phyloP scores from a whole-genome alignment of 139 green algal species.

The Micromonas pusilla region DNA sequence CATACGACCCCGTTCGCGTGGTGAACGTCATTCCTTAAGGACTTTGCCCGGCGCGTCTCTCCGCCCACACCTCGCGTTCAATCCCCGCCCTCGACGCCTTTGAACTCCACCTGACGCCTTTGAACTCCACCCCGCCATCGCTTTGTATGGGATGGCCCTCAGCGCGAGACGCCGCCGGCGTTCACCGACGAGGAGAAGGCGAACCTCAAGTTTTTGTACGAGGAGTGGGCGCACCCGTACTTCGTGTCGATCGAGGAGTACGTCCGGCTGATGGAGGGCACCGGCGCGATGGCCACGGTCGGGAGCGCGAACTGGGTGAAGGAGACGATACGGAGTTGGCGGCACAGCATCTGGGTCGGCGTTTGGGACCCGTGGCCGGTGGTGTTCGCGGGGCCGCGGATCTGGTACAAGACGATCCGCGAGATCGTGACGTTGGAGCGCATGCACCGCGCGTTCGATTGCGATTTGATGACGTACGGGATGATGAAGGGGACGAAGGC shows the following conservation, averaged over 20 bases:
- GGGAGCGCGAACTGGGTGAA: constrained; percentile 70
- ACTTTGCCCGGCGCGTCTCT: too few relatives aligned
- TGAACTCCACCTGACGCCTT: too few relatives aligned
- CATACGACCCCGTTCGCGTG: too few relatives aligned
- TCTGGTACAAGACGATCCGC: constrained; percentile 79
- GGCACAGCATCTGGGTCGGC: constrained; percentile 89
- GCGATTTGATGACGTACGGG: constrained; percentile 72
- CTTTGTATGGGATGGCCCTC: too few relatives aligned
- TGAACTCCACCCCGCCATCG: too few relatives aligned
- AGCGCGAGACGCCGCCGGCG: constrained; percentile 39
- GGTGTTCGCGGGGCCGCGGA: constrained; percentile 62
- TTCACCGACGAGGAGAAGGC: constrained; percentile 65
- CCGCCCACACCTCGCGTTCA: too few relatives aligned
- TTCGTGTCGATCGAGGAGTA: constrained; percentile 93
- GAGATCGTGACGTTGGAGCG: constrained; percentile 89
- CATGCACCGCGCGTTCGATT: constrained; percentile 84
- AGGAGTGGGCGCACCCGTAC: constrained; percentile 92
- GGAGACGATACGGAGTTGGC: constrained; percentile 76
- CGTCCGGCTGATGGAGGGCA: constrained; percentile 66
- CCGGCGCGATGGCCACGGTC: constrained; percentile 52
- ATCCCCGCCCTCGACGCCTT: too few relatives aligned
- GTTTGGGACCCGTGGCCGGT: constrained; percentile 89
- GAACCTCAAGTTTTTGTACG: constrained; percentile 85
- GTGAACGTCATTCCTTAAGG: too few relatives aligned
- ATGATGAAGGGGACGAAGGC: constrained; percentile 51